These are phyloP conservation scores for Diplodia corticola DNA, from an alignment of 2,329 filamentous ascomycete species.

Conservation along the genomic window DNA sequence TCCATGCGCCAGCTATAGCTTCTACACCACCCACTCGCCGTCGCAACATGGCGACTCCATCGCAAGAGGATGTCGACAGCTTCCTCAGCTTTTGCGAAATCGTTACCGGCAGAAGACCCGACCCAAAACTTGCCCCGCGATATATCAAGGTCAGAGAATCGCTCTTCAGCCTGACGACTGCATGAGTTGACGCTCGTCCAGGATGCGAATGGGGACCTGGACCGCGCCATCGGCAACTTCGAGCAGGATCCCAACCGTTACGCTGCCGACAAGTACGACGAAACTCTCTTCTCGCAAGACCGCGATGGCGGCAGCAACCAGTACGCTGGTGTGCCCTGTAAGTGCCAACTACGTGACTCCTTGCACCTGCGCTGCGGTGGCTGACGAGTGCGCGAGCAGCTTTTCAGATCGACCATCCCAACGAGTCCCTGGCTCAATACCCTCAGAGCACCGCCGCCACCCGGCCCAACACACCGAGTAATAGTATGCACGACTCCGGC, in stretches of 20 bases:
- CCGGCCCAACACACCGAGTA: constrained; percentile 23
- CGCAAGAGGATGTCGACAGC: constrained; percentile 16
- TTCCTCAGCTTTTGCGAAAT: constrained; percentile 8
- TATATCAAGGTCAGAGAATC: constrained; percentile 10
- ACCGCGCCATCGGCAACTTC: constrained; percentile 18
- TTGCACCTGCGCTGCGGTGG: neutral
- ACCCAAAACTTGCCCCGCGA: constrained; percentile 6
- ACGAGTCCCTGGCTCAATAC: constrained; percentile 17
- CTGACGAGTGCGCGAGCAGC: constrained; percentile 20
- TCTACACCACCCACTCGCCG: neutral
- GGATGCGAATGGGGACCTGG: constrained; percentile 20
- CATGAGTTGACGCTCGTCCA: constrained; percentile 2
- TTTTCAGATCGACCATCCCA: constrained; percentile 22
- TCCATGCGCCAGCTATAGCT: neutral
- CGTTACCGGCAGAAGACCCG: neutral
- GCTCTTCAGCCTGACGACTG: neutral
- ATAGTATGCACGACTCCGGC: constrained; percentile 22
- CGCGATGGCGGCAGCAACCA: constrained; percentile 22
- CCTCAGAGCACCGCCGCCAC: constrained; percentile 23
- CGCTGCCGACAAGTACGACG: constrained; percentile 21
- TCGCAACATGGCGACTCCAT: constrained; percentile 18
- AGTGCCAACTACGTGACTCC: neutral
- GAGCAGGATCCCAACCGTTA: constrained; percentile 21
- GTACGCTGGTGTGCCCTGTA: constrained; percentile 20
- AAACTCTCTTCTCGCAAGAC: constrained; percentile 22